Evolutionary conservation across 768 basidiomycete species (phyloP), one percentile per base, ranked within the genome.

Genomic region (Dioszegia hungarica): DNA sequence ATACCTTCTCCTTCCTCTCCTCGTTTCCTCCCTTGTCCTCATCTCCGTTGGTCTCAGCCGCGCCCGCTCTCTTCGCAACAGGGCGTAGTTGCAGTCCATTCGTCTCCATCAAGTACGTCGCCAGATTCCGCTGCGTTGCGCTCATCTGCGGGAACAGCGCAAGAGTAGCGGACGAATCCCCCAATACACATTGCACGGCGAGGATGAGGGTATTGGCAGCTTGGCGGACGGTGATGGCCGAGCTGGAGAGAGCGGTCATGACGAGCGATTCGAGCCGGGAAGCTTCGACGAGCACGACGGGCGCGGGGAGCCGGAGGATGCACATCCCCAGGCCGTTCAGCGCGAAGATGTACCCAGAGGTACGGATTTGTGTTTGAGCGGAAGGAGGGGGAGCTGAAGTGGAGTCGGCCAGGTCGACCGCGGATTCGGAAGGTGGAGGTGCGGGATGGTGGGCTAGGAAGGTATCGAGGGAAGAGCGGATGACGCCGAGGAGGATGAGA

Each of bases 311-410:
- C 38, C 59, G 40, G 12, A 69, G 29, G 14, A 69, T 53, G 52
- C 67, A 69, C 61, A 69, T 59, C 2, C 68, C 68, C 36, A 72
- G 37, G 4, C 53, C 61, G 19, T 60, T 67, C 41, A 72, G 46
- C 0, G 68, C 70, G 43, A 69, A 69, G 28, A 67, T 39, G 39
- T 56, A 63, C 9, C 60, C 67, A 9, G 60, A 62, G 20, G 62
- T 56, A 15, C 34, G 38, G 40, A 41, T 27, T 3, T 50, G 38
- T 38, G 49, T n/a, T n/a, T n/a, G n/a, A 8, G 19, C 34, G 19
- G 14, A 9, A 36, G 20, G 8, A 15, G 29, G 15, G 15, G 28
- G 45, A 47, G 36, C 20, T 36, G 24, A 24, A 36, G n/a, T n/a
- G 10, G 36, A 38, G 1, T 22, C 19, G 11, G 36, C 25, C 24